Evolutionary conservation across 2,329 filamentous ascomycete species (phyloP).

Genomic region (Lojkania enalia): DNA sequence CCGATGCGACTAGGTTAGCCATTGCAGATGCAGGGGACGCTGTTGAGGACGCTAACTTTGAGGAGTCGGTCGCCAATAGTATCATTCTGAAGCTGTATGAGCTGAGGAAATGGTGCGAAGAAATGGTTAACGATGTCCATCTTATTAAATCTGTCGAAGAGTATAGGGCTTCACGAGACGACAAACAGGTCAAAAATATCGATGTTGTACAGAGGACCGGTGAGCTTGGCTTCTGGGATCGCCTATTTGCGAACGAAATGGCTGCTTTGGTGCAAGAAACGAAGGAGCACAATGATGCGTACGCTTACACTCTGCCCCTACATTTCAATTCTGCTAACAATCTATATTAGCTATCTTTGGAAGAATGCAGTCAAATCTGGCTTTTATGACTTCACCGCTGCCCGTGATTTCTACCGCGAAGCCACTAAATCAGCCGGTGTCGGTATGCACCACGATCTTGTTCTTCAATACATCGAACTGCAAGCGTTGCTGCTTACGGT

Average conservation of each 20-base stretch:
- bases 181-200: conserved; percentile 51
- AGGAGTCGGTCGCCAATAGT: conserved; percentile 90
- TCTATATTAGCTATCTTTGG: conserved; percentile 28
- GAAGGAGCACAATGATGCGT: conserved; percentile 70
- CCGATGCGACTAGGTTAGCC: conserved; percentile 87
- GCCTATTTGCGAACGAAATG: conserved; percentile 91
- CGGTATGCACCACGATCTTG: conserved; percentile 82
- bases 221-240: conserved; percentile 80
- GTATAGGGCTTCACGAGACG: conserved; percentile 48
- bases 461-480: conserved; percentile 80
- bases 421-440: conserved; percentile 74
- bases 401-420: conserved; percentile 90
- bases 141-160: conserved; percentile 49
- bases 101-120: conserved; percentile 90
- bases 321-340: neutral
- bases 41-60: conserved; percentile 95
- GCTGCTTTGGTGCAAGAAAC: conserved; percentile 80
- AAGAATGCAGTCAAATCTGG: conserved; percentile 56
- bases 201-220: conserved; percentile 68
- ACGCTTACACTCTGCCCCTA: too few species aligned
- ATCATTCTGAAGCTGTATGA: conserved; percentile 84
- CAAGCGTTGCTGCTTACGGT: conserved; percentile 82
- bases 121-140: conserved; percentile 68
- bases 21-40: conserved; percentile 94
- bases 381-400: conserved; percentile 87